phyloP scores from a whole-genome alignment of 306 rosid species.

The Castanopsis chinensis region DNA sequence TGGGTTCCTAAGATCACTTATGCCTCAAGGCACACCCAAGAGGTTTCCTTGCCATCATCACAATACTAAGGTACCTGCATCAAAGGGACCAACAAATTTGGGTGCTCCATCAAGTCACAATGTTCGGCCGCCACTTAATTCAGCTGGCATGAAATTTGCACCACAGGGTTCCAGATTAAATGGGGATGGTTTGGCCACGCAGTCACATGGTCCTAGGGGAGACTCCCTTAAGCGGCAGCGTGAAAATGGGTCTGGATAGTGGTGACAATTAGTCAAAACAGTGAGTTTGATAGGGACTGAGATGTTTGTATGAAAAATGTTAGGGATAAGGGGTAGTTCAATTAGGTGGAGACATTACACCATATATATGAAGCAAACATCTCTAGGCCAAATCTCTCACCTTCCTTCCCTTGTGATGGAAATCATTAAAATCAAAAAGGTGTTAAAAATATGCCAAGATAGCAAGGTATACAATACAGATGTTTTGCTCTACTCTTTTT shows the following conservation, averaged over 20 bases:
- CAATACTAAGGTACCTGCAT: constrained; percentile 12
- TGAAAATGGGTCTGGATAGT: not conserved
- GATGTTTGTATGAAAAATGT: not conserved
- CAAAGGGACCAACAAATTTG: constrained; percentile 11
- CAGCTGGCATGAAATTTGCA: constrained; percentile 1
- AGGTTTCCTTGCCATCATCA: constrained; percentile 13
- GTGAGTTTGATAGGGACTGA: not conserved
- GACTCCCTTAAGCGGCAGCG: constrained; percentile 25
- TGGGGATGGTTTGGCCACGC: not conserved
- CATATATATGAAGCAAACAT: too few relatives aligned
- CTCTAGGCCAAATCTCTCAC: not conserved
- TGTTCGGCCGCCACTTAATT: constrained; percentile 2
- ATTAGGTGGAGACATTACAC: not conserved
- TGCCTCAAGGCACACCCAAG: not conserved
- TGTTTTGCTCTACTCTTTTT: too few relatives aligned
- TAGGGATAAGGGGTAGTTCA: not conserved
- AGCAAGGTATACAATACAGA: too few relatives aligned
- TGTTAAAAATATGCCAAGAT: too few relatives aligned
- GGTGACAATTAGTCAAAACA: too few relatives aligned
- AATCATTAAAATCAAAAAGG: not conserved
- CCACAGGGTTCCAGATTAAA: constrained; percentile 12
- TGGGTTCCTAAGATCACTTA: constrained; percentile 24
- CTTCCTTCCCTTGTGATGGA: not conserved
- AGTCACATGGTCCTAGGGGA: constrained; percentile 18
- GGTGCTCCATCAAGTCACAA: constrained; percentile 5